Conservation (phyloP, 2,329 filamentous ascomycete genomes). For the Knoxdaviesia capensis region DNA sequence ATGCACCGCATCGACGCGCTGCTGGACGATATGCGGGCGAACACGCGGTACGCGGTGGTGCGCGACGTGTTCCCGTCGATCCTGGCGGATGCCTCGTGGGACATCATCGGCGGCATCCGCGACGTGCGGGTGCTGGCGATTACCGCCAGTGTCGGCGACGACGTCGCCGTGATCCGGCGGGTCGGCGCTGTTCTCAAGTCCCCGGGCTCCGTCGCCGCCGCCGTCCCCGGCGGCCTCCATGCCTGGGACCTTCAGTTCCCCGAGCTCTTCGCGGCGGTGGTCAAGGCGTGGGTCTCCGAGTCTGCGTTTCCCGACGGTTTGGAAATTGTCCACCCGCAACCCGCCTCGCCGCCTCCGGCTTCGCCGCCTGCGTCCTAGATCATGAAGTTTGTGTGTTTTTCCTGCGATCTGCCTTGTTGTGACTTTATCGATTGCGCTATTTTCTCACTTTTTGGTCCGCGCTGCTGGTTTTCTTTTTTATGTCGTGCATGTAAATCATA, state of each 20-base stretch:
- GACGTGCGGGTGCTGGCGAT: conserved; percentile 11
- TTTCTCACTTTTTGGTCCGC: no score
- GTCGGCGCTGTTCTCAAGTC: conserved; percentile 10
- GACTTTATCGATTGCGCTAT: no score
- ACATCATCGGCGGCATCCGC: conserved; percentile 3
- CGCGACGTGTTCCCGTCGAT: conserved; percentile 9
- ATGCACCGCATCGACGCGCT: conserved; percentile 11
- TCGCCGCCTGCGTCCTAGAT: no score
- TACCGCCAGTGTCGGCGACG: conserved; percentile 14
- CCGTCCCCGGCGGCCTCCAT: conserved; percentile 16
- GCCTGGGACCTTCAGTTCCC: conserved; percentile 21
- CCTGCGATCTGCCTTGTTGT: no score
- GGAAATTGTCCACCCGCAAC: conserved; percentile 2
- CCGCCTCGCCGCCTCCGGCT: no score
- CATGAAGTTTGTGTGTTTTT: no score
- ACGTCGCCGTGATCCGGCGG: conserved; percentile 11
- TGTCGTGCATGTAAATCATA: no score
- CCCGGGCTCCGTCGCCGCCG: conserved; percentile 10
- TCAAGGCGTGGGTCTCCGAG: conserved; percentile 16
- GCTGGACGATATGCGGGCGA: conserved; percentile 14
- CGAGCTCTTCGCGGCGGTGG: conserved; percentile 15
- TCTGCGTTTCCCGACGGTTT: conserved; percentile 10
- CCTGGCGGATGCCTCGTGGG: neutral
- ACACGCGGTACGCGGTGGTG: conserved; percentile 11
- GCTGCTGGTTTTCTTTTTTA: no score